Percentiles rank a stretch among this genome's conserved stretches.
phyloP scores from a whole-genome alignment of 176 grass and related monocot species.

The Musa itinerans region DNA sequence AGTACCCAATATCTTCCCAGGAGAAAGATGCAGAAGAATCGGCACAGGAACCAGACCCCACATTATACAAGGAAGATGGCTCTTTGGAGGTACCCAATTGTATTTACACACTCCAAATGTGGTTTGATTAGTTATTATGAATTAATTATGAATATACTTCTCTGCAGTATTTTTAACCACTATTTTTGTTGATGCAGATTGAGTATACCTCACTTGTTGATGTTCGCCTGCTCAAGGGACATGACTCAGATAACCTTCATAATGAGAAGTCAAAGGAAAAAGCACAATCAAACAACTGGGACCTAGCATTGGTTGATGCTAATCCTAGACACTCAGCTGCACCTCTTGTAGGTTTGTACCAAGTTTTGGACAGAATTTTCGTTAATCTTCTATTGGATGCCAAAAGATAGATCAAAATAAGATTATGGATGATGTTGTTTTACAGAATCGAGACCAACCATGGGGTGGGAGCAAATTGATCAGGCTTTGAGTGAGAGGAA shows the following conservation, averaged over 20 bases:
- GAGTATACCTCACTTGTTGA: slow-evolving; percentile 77
- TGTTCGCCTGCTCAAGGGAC: slow-evolving; percentile 53
- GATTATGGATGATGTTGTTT: neutral
- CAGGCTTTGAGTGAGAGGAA: slow-evolving; percentile 29
- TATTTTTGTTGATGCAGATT: slow-evolving; percentile 36
- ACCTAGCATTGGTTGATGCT: neutral
- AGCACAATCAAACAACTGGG: slow-evolving; percentile 9
- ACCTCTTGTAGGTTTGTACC: slow-evolving; percentile 18
- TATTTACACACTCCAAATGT: neutral
- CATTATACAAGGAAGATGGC: slow-evolving; percentile 80
- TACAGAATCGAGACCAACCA: slow-evolving; percentile 25
- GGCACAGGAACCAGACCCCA: slow-evolving; percentile 24
- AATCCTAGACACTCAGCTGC: slow-evolving; percentile 15
- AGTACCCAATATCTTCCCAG: slow-evolving; percentile 44
- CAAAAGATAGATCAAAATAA: neutral
- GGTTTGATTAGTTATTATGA: neutral
- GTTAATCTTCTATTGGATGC: neutral
- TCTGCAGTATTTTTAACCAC: slow-evolving; percentile 4
- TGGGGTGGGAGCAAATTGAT: slow-evolving; percentile 30
- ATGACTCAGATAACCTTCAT: slow-evolving; percentile 20
- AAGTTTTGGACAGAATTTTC: neutral
- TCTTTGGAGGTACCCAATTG: slow-evolving; percentile 56
- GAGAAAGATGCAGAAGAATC: slow-evolving; percentile 25
- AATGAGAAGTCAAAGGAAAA: slow-evolving; percentile 20
- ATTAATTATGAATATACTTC: neutral